Evolutionary conservation across 2,329 filamentous ascomycete genomes (phyloP), one percentile per base, ranked within the genome.

Genomic region (Aspergillus clavatus): DNA sequence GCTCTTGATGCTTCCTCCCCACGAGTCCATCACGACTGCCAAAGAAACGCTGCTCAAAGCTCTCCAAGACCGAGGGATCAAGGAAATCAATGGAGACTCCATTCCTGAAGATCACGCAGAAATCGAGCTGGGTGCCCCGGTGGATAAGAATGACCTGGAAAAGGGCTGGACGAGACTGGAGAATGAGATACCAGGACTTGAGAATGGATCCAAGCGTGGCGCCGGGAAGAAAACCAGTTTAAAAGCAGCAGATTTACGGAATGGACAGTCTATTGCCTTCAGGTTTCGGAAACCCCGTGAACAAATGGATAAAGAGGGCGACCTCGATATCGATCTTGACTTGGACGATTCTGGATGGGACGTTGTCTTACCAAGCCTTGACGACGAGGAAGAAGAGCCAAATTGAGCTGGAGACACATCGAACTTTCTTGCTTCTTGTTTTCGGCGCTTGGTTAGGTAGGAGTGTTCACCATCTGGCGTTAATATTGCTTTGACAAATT

Each of bases 1-100:
- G 52, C 80, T 86, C 57, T 73, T 89, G 46, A 82, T 86, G 50
- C 75, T 84, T 37, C 76, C 81, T 29, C 70, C 81, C 4, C 69
- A 76, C 11, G 75, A 76, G 29, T 66, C 80, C 8, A 80, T 88
- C 58, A 67, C 72, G 12, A 66, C 72, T 1, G 70, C 86, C 47
- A 81, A 81, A 45, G 56, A 72, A 14, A 75, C 81, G 16, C 76
- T 90, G 2, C 67, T 86, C 14, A 66, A 71, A 1, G 69, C 80
- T 8, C 68, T 89, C 1, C 61, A 69, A 39, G 66, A 72, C 26
- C 69, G 68, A n/a, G 67, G 64, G 3, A 50, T 72, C 10, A 61
- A 47, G 28, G 59, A 70, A 33, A 66, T 74, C 38, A 67, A 68
- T 40, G 61, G 65, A 24, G 58, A 66, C 7, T 10, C 52, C 7